Percentiles rank a stretch among this genome's conserved stretches.
Conservation (phyloP, 2,329 filamentous ascomycete species). For the Emmonsia crescens region DNA sequence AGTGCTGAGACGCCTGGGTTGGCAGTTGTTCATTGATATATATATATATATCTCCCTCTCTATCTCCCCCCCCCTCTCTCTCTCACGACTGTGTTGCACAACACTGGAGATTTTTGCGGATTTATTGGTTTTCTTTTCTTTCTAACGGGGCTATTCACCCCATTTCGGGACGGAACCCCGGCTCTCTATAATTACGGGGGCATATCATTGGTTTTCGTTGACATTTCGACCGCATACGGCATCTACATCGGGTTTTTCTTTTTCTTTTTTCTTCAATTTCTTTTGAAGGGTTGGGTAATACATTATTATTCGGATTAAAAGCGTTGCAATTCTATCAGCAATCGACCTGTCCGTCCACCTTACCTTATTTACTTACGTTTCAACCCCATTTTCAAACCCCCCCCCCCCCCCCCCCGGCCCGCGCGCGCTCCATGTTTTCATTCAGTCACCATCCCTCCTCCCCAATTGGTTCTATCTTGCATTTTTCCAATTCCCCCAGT, state of each 20-base stretch:
- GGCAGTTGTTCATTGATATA: constrained; percentile 26
- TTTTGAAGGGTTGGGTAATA: too few relatives aligned
- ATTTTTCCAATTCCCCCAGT: not conserved
- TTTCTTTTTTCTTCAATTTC: not conserved
- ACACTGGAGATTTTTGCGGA: not conserved
- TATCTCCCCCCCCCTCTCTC: too few relatives aligned
- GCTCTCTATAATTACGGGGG: not conserved
- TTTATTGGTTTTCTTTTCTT: not conserved
- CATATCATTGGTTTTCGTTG: not conserved
- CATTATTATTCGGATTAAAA: not conserved
- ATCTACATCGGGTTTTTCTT: not conserved
- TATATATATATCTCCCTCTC: too few relatives aligned
- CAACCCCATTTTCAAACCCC: too few relatives aligned
- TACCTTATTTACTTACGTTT: too few relatives aligned
- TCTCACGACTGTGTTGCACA: not conserved
- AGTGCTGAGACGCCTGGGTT: constrained; percentile 31
- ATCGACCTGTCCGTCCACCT: not conserved
- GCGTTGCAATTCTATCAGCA: not conserved
- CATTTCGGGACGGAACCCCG: not conserved
- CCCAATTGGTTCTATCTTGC: not conserved
- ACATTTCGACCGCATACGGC: not conserved
- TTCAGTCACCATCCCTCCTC: not conserved
- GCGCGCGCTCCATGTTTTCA: not conserved
- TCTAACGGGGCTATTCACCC: not conserved
- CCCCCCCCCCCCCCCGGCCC: not conserved